These are phyloP conservation scores for Closterium sp. DNA, from an alignment of 139 green algal species.

Conservation along the genomic window DNA sequence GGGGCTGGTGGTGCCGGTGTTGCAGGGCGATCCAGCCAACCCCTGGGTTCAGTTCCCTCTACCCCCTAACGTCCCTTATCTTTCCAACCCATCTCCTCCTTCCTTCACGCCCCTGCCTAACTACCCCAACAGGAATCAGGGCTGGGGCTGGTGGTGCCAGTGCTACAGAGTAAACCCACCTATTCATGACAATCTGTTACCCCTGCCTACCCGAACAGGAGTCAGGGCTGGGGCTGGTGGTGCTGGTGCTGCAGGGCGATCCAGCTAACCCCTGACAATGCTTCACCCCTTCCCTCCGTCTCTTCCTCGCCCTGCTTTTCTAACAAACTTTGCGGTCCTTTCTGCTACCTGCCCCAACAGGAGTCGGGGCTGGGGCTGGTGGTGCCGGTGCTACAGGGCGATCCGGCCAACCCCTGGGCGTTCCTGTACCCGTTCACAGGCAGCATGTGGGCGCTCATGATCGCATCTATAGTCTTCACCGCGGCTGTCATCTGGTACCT, in stretches of 20 bases:
- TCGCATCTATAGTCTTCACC: neutral
- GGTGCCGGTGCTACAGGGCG: neutral
- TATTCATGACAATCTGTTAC: too few relatives aligned
- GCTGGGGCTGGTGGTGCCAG: neutral
- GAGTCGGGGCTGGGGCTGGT: neutral
- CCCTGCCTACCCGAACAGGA: neutral
- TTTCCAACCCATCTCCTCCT: too few relatives aligned
- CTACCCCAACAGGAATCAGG: neutral
- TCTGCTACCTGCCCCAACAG: too few relatives aligned
- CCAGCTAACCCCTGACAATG: neutral
- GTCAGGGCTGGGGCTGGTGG: neutral
- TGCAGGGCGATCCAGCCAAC: neutral
- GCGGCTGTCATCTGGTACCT: slow-evolving; percentile 3
- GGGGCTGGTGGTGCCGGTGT: neutral
- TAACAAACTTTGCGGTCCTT: too few relatives aligned
- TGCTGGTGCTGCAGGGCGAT: neutral
- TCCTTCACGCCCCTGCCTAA: neutral
- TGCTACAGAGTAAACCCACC: too few relatives aligned
- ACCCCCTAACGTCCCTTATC: too few relatives aligned
- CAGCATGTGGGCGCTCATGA: neutral
- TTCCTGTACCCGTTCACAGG: neutral
- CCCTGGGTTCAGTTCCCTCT: neutral
- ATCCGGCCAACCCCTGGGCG: neutral
- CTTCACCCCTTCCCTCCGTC: neutral
- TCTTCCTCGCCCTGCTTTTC: too few relatives aligned